Evolutionary conservation across 768 basidiomycete species (phyloP).

Genomic region (Tricholoma hemisulphureum): DNA sequence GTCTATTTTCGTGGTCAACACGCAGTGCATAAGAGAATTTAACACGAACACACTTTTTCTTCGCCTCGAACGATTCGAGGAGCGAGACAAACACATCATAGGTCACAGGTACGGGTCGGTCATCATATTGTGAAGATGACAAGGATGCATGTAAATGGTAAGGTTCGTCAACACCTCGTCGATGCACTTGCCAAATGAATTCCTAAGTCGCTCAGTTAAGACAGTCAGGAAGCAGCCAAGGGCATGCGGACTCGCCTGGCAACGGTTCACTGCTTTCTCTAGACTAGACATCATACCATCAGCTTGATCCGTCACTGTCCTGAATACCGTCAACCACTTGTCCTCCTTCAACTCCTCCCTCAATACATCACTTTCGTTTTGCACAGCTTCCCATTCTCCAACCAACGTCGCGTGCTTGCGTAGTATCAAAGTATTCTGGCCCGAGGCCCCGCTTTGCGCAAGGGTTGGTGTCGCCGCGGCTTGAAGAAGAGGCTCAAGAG

Average conservation of each 20-base stretch:
- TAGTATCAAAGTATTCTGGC: conserved; percentile 51
- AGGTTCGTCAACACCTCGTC: conserved; percentile 47
- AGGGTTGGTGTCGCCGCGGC: conserved; percentile 48
- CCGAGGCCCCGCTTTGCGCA: conserved; percentile 33
- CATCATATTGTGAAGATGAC: conserved; percentile 46
- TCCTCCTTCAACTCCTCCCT: conserved; percentile 95
- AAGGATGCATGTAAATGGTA: conserved; percentile 44
- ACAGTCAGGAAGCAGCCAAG: conserved; percentile 3
- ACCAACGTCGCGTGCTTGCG: conserved; percentile 74
- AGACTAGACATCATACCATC: conserved; percentile 97
- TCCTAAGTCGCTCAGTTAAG: conserved; percentile 45
- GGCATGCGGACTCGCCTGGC: conserved; percentile 58
- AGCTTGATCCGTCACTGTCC: conserved; percentile 91
- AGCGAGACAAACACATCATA: conserved; percentile 65
- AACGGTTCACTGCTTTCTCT: conserved; percentile 89
- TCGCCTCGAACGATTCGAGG: conserved; percentile 77
- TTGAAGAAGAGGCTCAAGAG: conserved; percentile 58
- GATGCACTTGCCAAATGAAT: conserved; percentile 82
- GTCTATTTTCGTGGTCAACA: conserved; percentile 44
- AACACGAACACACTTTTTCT: conserved; percentile 67
- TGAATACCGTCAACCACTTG: conserved; percentile 94
- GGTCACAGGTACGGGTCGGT: conserved; percentile 44
- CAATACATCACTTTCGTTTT: conserved; percentile 76
- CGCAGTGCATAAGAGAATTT: conserved; percentile 11
- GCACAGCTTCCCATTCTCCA: conserved; percentile 79